These are phyloP conservation scores for Fusarium setosum DNA, from an alignment of 2,329 filamentous ascomycete genomes.

Conservation along the genomic window DNA sequence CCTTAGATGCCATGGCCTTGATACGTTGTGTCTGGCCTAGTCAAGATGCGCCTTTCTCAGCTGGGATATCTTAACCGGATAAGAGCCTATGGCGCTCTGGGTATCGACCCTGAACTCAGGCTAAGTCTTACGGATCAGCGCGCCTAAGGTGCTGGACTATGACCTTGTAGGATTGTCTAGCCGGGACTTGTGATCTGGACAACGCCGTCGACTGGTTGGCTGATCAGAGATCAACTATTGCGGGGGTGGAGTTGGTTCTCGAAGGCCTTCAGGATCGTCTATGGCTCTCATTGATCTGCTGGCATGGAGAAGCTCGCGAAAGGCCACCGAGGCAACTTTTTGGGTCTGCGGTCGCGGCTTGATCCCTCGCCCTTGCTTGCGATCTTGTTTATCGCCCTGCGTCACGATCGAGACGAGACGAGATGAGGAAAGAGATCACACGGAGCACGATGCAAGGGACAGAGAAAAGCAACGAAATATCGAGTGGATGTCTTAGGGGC, in stretches of 20 bases:
- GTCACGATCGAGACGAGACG: slow-evolving; percentile 5
- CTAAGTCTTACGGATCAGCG: slow-evolving; percentile 3
- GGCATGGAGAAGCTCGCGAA: background rate
- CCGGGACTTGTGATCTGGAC: background rate
- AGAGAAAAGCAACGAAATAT: background rate
- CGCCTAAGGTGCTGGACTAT: slow-evolving; percentile 1
- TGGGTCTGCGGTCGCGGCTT: background rate
- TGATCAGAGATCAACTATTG: slow-evolving; percentile 9
- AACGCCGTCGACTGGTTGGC: background rate
- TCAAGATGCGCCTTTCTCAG: background rate
- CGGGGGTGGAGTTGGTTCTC: background rate
- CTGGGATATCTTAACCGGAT: slow-evolving; percentile 1
- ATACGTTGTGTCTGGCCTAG: background rate
- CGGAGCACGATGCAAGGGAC: background rate
- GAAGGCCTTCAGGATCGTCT: slow-evolving; percentile 13
- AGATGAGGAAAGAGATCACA: slow-evolving; percentile 1
- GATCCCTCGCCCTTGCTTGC: background rate
- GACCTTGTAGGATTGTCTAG: background rate
- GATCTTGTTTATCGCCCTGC: too few relatives aligned
- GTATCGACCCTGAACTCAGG: background rate
- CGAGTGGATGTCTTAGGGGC: background rate
- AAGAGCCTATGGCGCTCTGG: slow-evolving; percentile 1
- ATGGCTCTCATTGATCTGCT: slow-evolving; percentile 6
- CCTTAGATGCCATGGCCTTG: background rate
- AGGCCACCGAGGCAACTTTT: background rate